Conservation (phyloP, 2,329 filamentous ascomycete genomes). For the Zasmidium angulare region DNA sequence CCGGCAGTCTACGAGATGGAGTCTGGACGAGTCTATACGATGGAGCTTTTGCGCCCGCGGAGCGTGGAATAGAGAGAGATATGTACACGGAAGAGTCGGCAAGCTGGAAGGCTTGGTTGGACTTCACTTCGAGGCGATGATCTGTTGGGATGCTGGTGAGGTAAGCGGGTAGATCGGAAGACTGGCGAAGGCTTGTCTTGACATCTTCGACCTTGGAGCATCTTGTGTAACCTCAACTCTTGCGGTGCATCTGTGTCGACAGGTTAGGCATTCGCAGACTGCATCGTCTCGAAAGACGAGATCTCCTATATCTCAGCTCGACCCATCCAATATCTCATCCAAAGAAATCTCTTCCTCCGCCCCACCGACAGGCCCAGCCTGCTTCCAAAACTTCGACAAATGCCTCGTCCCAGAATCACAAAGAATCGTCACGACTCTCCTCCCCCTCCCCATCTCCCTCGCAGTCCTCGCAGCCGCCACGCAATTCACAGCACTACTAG, state of each 20-base stretch:
- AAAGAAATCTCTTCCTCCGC: conserved; percentile 48
- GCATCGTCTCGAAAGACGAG: background rate
- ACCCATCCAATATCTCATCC: conserved; percentile 55
- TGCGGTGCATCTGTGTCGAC: no score
- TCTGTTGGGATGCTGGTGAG: no score
- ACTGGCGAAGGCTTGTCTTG: background rate
- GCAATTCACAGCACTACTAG: conserved; percentile 96
- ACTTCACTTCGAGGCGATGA: background rate
- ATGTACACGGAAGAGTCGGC: background rate
- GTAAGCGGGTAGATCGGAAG: background rate
- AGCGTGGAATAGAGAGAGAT: background rate
- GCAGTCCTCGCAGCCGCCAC: conserved; percentile 73
- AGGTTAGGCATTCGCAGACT: no score
- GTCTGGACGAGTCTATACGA: no score
- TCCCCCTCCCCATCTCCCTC: conserved; percentile 57
- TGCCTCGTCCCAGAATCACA: conserved; percentile 77
- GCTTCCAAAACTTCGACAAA: conserved; percentile 81
- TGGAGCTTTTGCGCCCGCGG: background rate
- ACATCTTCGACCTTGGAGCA: background rate
- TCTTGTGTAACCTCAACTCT: no score
- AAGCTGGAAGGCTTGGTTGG: background rate
- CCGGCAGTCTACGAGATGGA: background rate
- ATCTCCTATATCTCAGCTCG: background rate
- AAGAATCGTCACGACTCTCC: conserved; percentile 74
- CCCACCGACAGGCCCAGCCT: conserved; percentile 64